A percentile compares a stretch with the other conserved stretches of the same genome.
phyloP scores from a whole-genome alignment of 2,329 filamentous ascomycete genomes.

The Neoscytalidium dimidiatum region DNA sequence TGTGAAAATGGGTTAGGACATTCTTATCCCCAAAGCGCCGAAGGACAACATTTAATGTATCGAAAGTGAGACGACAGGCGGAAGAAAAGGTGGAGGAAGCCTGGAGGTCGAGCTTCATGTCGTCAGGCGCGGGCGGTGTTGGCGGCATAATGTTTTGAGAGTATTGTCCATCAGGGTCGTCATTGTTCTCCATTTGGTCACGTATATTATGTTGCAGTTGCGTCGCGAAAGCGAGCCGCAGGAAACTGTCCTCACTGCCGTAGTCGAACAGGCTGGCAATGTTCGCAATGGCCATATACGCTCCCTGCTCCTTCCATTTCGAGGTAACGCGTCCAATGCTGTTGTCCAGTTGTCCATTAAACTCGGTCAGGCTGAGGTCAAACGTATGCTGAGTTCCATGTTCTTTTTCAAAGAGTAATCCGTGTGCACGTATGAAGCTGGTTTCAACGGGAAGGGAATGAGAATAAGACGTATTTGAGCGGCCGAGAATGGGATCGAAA shows the following conservation, averaged over 20 bases:
- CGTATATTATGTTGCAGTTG: constrained; percentile 23
- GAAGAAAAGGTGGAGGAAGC: constrained; percentile 28
- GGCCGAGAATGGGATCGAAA: constrained; percentile 56
- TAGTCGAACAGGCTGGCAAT: constrained; percentile 57
- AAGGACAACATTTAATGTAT: constrained; percentile 52
- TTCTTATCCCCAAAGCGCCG: constrained; percentile 58
- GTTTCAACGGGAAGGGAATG: constrained; percentile 54
- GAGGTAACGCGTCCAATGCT: constrained; percentile 57
- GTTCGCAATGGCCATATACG: constrained; percentile 60
- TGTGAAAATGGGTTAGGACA: constrained; percentile 64
- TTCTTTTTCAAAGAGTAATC: constrained; percentile 61
- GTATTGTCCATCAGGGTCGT: not conserved
- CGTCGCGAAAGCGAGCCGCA: constrained; percentile 18
- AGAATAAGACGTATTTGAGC: constrained; percentile 30
- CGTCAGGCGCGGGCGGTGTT: not conserved
- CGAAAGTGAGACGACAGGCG: constrained; percentile 45
- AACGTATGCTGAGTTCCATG: constrained; percentile 38
- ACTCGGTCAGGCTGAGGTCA: constrained; percentile 48
- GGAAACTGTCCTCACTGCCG: constrained; percentile 49
- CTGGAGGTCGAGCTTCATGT: constrained; percentile 21
- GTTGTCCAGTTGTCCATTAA: constrained; percentile 56
- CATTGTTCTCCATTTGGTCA: constrained; percentile 26
- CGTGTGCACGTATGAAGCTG: constrained; percentile 65
- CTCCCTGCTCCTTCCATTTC: constrained; percentile 59
- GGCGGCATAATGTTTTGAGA: not conserved